phyloP scores from a whole-genome alignment of 371 early-diverging fungal genomes.

The Lichtheimia corymbifera region DNA sequence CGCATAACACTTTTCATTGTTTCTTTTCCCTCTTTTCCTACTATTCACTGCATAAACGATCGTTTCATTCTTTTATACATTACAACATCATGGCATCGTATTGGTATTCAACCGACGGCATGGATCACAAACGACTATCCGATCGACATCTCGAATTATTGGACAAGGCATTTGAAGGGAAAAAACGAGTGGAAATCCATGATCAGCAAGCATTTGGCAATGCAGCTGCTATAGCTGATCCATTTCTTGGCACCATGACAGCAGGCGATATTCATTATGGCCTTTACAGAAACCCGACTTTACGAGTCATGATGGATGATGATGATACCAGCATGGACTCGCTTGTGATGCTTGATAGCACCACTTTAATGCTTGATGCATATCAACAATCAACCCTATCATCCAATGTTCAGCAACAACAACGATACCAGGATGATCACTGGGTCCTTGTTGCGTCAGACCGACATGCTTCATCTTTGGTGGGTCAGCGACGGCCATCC shows the following conservation, averaged over 20 bases:
- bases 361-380: not conserved
- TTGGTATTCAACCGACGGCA: conserved; percentile 28
- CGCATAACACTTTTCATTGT: too few relatives aligned
- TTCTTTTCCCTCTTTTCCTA: not conserved
- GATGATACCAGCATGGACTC: conserved; percentile 1
- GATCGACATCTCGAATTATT: conserved; percentile 18
- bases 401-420: not conserved
- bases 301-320: not conserved
- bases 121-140: conserved; percentile 21
- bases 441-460: too few relatives aligned
- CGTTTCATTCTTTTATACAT: too few relatives aligned
- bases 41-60: too few relatives aligned
- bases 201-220: conserved; percentile 20
- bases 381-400: conserved; percentile 1
- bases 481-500: too few relatives aligned
- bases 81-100: conserved; percentile 15
- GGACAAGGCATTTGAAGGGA: conserved; percentile 23
- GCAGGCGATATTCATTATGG: conserved; percentile 30
- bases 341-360: conserved; percentile 1
- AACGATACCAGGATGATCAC: too few relatives aligned
- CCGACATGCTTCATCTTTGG: too few relatives aligned
- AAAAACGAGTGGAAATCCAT: conserved; percentile 19
- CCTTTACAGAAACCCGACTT: conserved; percentile 24
- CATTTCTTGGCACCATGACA: conserved; percentile 26
- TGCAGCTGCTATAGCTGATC: conserved; percentile 18